phyloP scores from a whole-genome alignment of 2,329 filamentous ascomycete genomes.

The Fusarium decemcellulare region DNA sequence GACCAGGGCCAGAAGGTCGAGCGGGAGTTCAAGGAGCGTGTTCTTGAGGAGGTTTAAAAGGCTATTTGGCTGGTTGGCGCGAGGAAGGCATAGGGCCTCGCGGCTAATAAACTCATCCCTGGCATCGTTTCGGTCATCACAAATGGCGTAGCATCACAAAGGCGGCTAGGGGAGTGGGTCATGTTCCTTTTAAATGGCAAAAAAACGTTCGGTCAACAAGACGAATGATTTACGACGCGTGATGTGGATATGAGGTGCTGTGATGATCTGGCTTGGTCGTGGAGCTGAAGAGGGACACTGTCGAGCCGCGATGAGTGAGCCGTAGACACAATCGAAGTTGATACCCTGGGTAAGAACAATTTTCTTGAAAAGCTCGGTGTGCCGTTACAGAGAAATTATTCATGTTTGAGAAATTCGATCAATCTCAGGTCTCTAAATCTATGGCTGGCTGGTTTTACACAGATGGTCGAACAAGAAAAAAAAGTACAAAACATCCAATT shows the following conservation, averaged over 20 bases:
- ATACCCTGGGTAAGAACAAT: conserved; percentile 18
- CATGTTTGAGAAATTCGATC: conserved; percentile 5
- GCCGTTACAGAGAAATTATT: neutral
- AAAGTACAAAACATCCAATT: no score
- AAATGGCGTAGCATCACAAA: conserved; percentile 61
- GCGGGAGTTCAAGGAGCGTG: conserved; percentile 99
- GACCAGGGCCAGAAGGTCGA: conserved; percentile 99
- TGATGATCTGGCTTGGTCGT: conserved; percentile 32
- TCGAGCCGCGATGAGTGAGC: conserved; percentile 27
- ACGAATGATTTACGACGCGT: conserved; percentile 39
- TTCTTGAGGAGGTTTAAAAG: conserved; percentile 92
- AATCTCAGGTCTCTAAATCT: conserved; percentile 9
- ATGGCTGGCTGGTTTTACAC: conserved; percentile 17
- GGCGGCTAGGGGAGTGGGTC: conserved; percentile 58
- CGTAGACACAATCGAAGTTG: conserved; percentile 30
- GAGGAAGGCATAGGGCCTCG: conserved; percentile 51
- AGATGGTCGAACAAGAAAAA: neutral
- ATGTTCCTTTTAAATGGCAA: conserved; percentile 56
- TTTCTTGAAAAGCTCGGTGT: neutral
- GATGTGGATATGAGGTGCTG: conserved; percentile 25
- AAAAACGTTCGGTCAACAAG: conserved; percentile 50
- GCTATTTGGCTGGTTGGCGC: conserved; percentile 50
- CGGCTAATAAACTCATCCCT: conserved; percentile 53
- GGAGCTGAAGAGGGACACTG: conserved; percentile 10
- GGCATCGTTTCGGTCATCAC: conserved; percentile 60